These are phyloP conservation scores for Blastocystis sp. DNA, from an alignment of 352 stramenopile species.

Conservation along the genomic window DNA sequence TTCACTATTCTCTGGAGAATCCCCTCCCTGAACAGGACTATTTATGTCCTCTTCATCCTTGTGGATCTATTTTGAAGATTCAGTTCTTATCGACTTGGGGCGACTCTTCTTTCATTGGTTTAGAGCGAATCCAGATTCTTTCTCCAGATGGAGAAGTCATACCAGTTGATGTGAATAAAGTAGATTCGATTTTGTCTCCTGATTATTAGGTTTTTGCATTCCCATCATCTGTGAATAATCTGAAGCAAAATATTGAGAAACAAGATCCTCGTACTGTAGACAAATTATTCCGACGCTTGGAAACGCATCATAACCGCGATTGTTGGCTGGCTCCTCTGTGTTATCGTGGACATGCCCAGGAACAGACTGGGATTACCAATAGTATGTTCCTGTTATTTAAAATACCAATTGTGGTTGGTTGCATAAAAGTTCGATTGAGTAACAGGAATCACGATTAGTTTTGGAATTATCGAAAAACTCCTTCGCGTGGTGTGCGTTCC, in stretches of 20 bases:
- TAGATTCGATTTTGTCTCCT: neutral
- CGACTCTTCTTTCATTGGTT: neutral
- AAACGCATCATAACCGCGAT: neutral
- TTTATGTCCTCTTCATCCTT: conserved; percentile 32
- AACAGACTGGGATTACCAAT: neutral
- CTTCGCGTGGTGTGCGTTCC: neutral
- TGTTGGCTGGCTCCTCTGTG: neutral
- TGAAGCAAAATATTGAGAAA: neutral
- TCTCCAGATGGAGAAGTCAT: neutral
- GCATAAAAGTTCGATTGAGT: neutral
- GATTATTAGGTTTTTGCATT: neutral
- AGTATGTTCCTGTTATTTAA: conserved; percentile 8
- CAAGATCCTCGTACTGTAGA: neutral
- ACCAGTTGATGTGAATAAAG: neutral
- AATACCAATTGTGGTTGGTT: neutral
- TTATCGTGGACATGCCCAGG: neutral
- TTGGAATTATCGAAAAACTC: conserved; percentile 7
- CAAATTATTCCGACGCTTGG: neutral
- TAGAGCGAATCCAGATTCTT: neutral
- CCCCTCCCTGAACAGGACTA: neutral
- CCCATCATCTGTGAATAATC: neutral
- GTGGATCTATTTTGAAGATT: conserved; percentile 18
- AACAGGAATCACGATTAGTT: neutral
- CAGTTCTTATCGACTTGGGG: conserved; percentile 19
- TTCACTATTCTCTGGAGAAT: neutral